Evolutionary conservation across 2,329 filamentous ascomycete species (phyloP).

Genomic region (Cordyceps javanica): DNA sequence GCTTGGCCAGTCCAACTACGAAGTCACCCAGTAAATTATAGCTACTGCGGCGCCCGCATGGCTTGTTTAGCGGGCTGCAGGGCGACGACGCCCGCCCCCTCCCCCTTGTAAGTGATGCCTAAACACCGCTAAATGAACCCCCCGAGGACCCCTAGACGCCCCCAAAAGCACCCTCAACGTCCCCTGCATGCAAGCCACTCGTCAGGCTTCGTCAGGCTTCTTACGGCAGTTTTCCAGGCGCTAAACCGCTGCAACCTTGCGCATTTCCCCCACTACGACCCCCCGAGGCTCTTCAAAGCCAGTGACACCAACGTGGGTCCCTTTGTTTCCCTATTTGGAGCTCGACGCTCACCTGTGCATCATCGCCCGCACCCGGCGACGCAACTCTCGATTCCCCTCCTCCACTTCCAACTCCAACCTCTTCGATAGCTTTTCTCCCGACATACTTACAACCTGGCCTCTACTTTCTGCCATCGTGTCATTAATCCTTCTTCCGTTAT

Average conservation of each 20-base stretch:
- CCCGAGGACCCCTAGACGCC: background rate
- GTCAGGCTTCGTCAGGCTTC: no score
- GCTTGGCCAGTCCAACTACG: no score
- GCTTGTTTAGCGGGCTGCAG: background rate
- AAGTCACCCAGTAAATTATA: no score
- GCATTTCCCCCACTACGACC: no score
- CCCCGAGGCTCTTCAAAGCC: no score
- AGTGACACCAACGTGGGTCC: background rate
- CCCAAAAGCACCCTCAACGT: no score
- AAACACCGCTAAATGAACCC: background rate
- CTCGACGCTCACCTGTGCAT: slow-evolving; percentile 6
- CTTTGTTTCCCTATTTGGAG: background rate
- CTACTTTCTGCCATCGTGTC: background rate
- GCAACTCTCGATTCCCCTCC: slow-evolving; percentile 1
- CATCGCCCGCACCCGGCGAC: background rate
- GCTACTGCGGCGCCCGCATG: background rate
- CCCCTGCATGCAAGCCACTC: background rate
- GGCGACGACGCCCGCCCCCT: no score
- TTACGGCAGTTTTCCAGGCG: background rate
- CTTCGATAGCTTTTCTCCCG: background rate
- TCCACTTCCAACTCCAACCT: background rate
- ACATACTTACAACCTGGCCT: background rate
- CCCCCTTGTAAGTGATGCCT: no score
- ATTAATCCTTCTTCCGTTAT: background rate
- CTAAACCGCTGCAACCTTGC: no score